Conservation (phyloP, 2,329 filamentous ascomycete genomes). For the Arthrobotrys sinensis region DNA sequence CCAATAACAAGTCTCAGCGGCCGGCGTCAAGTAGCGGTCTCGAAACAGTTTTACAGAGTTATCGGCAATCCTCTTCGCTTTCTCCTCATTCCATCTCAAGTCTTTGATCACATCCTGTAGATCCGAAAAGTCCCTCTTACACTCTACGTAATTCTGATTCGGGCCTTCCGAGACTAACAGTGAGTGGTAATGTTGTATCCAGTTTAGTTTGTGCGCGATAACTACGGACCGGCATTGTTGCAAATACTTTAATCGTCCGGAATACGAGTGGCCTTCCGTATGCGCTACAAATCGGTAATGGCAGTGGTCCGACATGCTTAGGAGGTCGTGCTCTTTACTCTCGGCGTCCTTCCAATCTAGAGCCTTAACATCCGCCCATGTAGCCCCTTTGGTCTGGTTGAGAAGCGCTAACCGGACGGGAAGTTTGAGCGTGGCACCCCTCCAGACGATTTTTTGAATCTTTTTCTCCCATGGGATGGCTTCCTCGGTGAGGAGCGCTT, state of each 20-base stretch:
- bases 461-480: conserved; percentile 61
- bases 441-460: conserved; percentile 63
- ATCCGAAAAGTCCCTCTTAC: conserved; percentile 69
- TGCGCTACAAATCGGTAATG: conserved; percentile 73
- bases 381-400: conserved; percentile 64
- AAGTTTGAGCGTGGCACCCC: conserved; percentile 64
- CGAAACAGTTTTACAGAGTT: conserved; percentile 62
- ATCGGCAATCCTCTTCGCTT: conserved; percentile 70
- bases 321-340: conserved; percentile 68
- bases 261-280: conserved; percentile 73
- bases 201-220: conserved; percentile 70
- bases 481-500: conserved; percentile 61
- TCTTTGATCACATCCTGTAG: conserved; percentile 67
- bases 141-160: conserved; percentile 71
- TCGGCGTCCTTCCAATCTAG: conserved; percentile 68
- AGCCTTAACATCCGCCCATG: conserved; percentile 67
- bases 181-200: conserved; percentile 71
- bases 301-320: conserved; percentile 72
- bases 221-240: conserved; percentile 72
- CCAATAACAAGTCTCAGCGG: conserved; percentile 74
- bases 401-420: conserved; percentile 66
- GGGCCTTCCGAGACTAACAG: conserved; percentile 69
- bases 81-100: conserved; percentile 68
- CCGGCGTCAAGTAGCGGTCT: conserved; percentile 72
- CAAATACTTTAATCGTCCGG: conserved; percentile 72